These are phyloP conservation scores for Sanguinoderma infundibulare DNA, from an alignment of 1,284 basidiomycete species.

Conservation along the genomic window DNA sequence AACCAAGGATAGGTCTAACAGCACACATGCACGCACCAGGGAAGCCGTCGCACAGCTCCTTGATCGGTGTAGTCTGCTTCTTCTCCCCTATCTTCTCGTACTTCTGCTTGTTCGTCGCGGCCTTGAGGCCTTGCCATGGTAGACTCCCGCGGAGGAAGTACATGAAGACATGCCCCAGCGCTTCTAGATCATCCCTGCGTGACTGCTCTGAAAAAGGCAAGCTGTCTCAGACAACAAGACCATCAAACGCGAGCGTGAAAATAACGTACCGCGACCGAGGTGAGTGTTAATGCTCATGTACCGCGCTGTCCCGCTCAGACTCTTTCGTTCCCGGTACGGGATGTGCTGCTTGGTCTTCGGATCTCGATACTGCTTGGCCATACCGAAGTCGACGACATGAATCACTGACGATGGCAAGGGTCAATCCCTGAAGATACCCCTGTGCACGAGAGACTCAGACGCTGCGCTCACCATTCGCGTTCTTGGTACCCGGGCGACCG, in stretches of 20 bases:
- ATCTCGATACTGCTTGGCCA: slow-evolving; percentile 98
- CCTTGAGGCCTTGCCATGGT: slow-evolving; percentile 97
- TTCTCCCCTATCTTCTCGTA: slow-evolving; percentile 99
- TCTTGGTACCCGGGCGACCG: slow-evolving; percentile 89
- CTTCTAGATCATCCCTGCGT: slow-evolving; percentile 92
- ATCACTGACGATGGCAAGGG: slow-evolving; percentile 37
- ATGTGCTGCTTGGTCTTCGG: slow-evolving; percentile 98
- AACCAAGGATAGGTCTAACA: background rate
- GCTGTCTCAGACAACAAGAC: slow-evolving; percentile 2
- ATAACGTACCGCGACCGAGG: slow-evolving; percentile 78
- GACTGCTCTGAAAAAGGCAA: slow-evolving; percentile 76
- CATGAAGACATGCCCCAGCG: slow-evolving; percentile 97
- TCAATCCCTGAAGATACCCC: background rate
- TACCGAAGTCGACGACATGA: slow-evolving; percentile 90
- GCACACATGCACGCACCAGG: slow-evolving; percentile 62
- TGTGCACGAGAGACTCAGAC: background rate
- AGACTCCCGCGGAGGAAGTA: slow-evolving; percentile 94
- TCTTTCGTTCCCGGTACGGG: slow-evolving; percentile 95
- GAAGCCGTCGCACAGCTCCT: slow-evolving; percentile 91
- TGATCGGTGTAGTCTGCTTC: slow-evolving; percentile 96
- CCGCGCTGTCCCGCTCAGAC: slow-evolving; percentile 87
- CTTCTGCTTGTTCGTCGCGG: slow-evolving; percentile 97
- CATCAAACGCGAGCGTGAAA: background rate
- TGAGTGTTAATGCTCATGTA: slow-evolving; percentile 99
- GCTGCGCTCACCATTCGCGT: slow-evolving; percentile 65